Conservation (phyloP, 2,329 filamentous ascomycete genomes). For the Arthrinium puccinioides region DNA sequence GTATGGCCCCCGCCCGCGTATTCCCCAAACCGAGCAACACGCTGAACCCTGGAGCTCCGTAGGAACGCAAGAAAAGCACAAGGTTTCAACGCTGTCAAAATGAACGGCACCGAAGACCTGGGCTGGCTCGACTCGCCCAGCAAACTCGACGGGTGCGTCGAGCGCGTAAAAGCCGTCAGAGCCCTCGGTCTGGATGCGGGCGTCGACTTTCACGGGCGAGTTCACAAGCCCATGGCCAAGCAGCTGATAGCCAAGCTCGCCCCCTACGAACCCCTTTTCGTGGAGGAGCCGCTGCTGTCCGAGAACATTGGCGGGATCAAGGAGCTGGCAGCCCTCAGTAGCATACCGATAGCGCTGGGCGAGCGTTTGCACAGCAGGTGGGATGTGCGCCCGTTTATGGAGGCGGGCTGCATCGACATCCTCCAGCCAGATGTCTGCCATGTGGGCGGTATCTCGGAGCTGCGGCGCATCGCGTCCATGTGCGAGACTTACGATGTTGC, state of each 20-base stretch:
- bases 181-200: slow-evolving; percentile 63
- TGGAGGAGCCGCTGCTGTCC: slow-evolving; percentile 66
- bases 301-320: slow-evolving; percentile 62
- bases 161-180: slow-evolving; percentile 63
- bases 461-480: slow-evolving; percentile 62
- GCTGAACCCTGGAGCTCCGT: slow-evolving; percentile 5
- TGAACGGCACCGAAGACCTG: slow-evolving; percentile 73
- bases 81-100: slow-evolving; percentile 63
- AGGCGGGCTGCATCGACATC: slow-evolving; percentile 61
- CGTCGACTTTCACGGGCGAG: slow-evolving; percentile 70
- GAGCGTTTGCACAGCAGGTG: slow-evolving; percentile 66
- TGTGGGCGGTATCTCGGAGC: slow-evolving; percentile 65
- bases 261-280: slow-evolving; percentile 64
- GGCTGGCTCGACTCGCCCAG: slow-evolving; percentile 70
- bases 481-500: slow-evolving; percentile 68
- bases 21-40: not conserved
- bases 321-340: slow-evolving; percentile 42
- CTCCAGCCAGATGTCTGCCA: slow-evolving; percentile 69
- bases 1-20: slow-evolving; percentile 25
- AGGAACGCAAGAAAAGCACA: slow-evolving; percentile 51
- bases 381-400: slow-evolving; percentile 67
- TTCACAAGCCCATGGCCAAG: slow-evolving; percentile 77
- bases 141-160: slow-evolving; percentile 54
- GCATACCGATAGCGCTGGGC: slow-evolving; percentile 62
- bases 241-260: slow-evolving; percentile 63